Evolutionary conservation across 2,329 filamentous ascomycete genomes (phyloP).

Genomic region (Colletotrichum godetiae): DNA sequence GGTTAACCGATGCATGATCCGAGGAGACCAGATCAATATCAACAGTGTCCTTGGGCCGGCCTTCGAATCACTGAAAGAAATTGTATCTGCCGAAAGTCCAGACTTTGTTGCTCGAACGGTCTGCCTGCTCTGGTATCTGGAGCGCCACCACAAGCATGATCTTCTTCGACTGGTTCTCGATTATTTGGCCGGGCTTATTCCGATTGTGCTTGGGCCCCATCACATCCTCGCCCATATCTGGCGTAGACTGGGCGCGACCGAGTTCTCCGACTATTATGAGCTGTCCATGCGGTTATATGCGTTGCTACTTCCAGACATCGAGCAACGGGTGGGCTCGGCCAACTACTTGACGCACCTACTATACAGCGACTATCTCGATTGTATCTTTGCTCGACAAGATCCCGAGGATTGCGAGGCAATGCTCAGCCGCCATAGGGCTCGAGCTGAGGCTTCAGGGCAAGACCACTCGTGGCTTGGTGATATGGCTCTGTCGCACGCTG

Average conservation of each 20-base stretch:
- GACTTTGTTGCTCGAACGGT: constrained; percentile 47
- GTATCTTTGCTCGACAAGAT: constrained; percentile 42
- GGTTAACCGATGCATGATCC: constrained; percentile 47
- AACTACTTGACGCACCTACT: constrained; percentile 47
- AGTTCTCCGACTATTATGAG: constrained; percentile 48
- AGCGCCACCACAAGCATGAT: constrained; percentile 46
- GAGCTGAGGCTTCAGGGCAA: constrained; percentile 43
- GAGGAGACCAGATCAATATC: constrained; percentile 46
- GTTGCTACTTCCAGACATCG: constrained; percentile 44
- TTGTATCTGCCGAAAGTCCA: constrained; percentile 47
- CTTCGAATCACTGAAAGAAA: constrained; percentile 48
- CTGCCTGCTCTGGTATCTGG: constrained; percentile 49
- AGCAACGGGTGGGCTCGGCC: constrained; percentile 45
- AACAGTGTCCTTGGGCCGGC: constrained; percentile 45
- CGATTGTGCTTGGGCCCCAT: constrained; percentile 43
- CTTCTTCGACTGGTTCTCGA: constrained; percentile 46
- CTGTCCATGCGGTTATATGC: constrained; percentile 46
- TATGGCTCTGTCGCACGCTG: constrained; percentile 45
- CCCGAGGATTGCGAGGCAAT: constrained; percentile 43
- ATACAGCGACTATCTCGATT: constrained; percentile 49
- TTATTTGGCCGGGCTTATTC: constrained; percentile 44
- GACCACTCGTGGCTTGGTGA: constrained; percentile 46
- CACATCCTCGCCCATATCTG: constrained; percentile 47
- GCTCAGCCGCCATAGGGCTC: constrained; percentile 42
- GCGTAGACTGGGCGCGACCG: constrained; percentile 43